These are phyloP conservation scores for Ophiostoma sp. DNA, from an alignment of 2,329 filamentous ascomycete genomes.

Conservation along the genomic window DNA sequence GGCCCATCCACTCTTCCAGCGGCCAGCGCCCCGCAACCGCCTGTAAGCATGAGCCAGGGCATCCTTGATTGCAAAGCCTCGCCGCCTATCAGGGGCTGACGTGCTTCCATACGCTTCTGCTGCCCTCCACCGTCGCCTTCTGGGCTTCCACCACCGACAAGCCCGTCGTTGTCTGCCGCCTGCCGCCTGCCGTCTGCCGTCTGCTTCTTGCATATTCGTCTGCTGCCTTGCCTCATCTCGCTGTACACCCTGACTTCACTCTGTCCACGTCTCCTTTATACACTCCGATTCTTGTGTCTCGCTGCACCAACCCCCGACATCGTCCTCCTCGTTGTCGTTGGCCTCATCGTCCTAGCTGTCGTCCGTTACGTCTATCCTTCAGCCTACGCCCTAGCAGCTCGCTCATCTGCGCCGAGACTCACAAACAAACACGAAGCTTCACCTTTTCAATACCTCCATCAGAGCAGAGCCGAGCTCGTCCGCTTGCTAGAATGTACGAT, in stretches of 20 bases:
- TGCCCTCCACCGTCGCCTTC: slow-evolving; percentile 18
- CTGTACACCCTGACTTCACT: neutral
- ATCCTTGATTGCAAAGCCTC: slow-evolving; percentile 14
- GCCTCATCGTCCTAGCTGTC: neutral
- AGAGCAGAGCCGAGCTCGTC: neutral
- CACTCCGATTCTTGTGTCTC: neutral
- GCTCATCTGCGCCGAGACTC: no score
- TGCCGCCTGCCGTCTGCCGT: neutral
- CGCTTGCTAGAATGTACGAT: slow-evolving; percentile 20
- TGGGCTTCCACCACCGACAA: neutral
- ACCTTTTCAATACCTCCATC: no score
- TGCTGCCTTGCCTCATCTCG: neutral
- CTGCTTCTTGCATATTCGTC: neutral
- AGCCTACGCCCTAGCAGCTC: no score
- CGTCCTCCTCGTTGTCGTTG: neutral
- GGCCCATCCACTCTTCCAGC: neutral
- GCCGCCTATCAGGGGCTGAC: slow-evolving; percentile 16
- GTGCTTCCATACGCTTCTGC: slow-evolving; percentile 22
- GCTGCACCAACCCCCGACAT: neutral
- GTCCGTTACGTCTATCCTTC: neutral
- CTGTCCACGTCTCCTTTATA: neutral
- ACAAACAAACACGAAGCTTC: no score
- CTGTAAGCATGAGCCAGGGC: neutral
- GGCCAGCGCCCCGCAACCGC: neutral
- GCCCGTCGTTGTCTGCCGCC: neutral